Percentiles rank a stretch among this genome's conserved stretches.
phyloP scores from a whole-genome alignment of 345 rosid genomes.

The Sisymbrium altissimum region DNA sequence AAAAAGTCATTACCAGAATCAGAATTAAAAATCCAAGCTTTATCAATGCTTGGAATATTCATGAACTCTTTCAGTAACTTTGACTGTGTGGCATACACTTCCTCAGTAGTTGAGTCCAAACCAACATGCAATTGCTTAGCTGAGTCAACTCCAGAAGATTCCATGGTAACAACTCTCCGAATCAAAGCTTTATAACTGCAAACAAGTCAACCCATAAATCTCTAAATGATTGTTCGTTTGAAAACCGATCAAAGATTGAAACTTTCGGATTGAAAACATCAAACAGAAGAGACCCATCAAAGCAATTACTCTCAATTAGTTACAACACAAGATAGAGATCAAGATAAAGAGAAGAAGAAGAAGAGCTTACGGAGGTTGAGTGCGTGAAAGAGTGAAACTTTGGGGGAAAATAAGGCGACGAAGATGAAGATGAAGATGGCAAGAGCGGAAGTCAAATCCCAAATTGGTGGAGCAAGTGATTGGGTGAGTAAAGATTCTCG shows the following conservation, averaged over 20 bases:
- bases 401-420: background rate
- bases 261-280: slow-evolving; percentile 2
- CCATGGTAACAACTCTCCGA: slow-evolving; percentile 44
- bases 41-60: slow-evolving; percentile 59
- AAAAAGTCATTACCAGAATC: slow-evolving; percentile 41
- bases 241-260: slow-evolving; percentile 14
- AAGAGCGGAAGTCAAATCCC: slow-evolving; percentile 21
- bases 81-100: slow-evolving; percentile 66
- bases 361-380: slow-evolving; percentile 33
- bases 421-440: slow-evolving; percentile 14
- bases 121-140: slow-evolving; percentile 39
- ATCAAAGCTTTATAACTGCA: slow-evolving; percentile 33
- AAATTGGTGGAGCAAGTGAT: slow-evolving; percentile 21
- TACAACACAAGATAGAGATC: background rate
- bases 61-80: slow-evolving; percentile 68
- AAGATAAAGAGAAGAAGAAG: background rate
- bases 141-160: slow-evolving; percentile 39
- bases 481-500: slow-evolving; percentile 23
- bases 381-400: slow-evolving; percentile 8
- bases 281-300: slow-evolving; percentile 5
- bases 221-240: background rate
- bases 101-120: slow-evolving; percentile 53
- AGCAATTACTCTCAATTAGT: background rate
- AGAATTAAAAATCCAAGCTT: slow-evolving; percentile 74
- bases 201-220: background rate